phyloP scores from a whole-genome alignment of 1,284 basidiomycete species.

The Papiliotrema nemorosa region DNA sequence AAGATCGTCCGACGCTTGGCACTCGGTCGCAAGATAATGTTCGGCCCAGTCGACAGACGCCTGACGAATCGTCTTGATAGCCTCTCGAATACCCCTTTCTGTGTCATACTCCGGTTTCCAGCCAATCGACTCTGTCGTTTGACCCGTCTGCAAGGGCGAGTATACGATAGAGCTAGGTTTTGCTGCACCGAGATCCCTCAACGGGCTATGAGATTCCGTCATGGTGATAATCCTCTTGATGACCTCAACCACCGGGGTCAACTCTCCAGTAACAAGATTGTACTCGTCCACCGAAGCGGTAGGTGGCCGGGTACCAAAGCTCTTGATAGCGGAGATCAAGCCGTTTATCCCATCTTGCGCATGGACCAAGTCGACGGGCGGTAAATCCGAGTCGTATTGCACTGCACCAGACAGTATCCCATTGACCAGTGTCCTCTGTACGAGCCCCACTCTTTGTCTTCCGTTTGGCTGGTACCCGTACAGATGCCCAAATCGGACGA shows the following conservation, averaged over 20 bases:
- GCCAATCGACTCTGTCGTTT: conserved; percentile 13
- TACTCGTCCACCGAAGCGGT: conserved; percentile 14
- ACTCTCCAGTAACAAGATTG: conserved; percentile 42
- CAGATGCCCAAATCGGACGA: conserved; percentile 41
- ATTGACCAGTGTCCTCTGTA: conserved; percentile 37
- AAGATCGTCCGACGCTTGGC: conserved; percentile 17
- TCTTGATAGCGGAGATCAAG: conserved; percentile 10
- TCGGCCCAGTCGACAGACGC: conserved; percentile 26
- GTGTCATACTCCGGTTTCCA: conserved; percentile 27
- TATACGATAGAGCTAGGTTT: conserved; percentile 1
- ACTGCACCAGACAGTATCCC: conserved; percentile 40
- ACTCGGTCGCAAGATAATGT: conserved; percentile 29
- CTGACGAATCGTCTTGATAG: conserved; percentile 21
- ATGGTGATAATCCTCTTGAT: conserved; percentile 34
- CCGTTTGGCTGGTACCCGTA: conserved; percentile 35
- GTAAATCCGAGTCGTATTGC: conserved; percentile 37
- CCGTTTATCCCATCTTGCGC: conserved; percentile 39
- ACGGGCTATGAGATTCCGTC: conserved; percentile 35
- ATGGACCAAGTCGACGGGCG: conserved; percentile 37
- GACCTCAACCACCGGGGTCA: conserved; percentile 28
- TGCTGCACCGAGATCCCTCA: conserved; percentile 35
- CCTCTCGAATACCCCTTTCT: conserved; percentile 23
- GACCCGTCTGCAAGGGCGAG: not conserved
- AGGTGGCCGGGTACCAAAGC: no score
- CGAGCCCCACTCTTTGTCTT: conserved; percentile 34